phyloP scores from a whole-genome alignment of 139 green algal genomes.

The Auxenochlorella protothecoides region DNA sequence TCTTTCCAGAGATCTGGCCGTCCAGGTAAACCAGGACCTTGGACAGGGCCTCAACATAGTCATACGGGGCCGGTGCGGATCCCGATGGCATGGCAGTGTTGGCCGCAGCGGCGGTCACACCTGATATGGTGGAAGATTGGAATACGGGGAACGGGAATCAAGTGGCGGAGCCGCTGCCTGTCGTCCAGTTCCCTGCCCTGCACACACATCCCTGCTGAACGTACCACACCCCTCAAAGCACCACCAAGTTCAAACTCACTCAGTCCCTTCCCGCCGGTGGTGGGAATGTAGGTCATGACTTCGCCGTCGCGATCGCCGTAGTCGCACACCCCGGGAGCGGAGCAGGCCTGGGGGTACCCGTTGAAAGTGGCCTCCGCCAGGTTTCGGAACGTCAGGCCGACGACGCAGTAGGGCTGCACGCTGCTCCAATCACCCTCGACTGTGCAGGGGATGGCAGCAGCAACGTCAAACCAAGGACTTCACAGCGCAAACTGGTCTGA shows the following conservation, averaged over 20 bases:
- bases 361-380: background rate
- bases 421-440: too few relatives aligned
- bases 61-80: conserved; percentile 3
- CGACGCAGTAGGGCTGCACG: too few relatives aligned
- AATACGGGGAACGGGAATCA: background rate
- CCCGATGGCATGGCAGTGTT: conserved; percentile 7
- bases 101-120: conserved; percentile 5
- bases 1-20: conserved; percentile 12
- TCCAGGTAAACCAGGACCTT: conserved; percentile 17
- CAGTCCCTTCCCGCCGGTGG: conserved; percentile 17
- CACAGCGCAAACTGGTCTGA: too few relatives aligned
- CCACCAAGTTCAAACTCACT: background rate
- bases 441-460: too few relatives aligned
- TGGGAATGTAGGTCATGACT: background rate
- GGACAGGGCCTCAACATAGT: conserved; percentile 12
- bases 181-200: too few relatives aligned
- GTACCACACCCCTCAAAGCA: background rate
- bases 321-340: conserved; percentile 1
- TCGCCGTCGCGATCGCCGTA: background rate
- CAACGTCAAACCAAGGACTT: too few relatives aligned
- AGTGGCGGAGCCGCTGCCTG: background rate
- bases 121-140: background rate
- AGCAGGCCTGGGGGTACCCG: conserved; percentile 5
- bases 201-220: too few relatives aligned
- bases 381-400: too few relatives aligned